These are phyloP conservation scores for Alternaria solani DNA, from an alignment of 2,329 filamentous ascomycete species.

Conservation along the genomic window DNA sequence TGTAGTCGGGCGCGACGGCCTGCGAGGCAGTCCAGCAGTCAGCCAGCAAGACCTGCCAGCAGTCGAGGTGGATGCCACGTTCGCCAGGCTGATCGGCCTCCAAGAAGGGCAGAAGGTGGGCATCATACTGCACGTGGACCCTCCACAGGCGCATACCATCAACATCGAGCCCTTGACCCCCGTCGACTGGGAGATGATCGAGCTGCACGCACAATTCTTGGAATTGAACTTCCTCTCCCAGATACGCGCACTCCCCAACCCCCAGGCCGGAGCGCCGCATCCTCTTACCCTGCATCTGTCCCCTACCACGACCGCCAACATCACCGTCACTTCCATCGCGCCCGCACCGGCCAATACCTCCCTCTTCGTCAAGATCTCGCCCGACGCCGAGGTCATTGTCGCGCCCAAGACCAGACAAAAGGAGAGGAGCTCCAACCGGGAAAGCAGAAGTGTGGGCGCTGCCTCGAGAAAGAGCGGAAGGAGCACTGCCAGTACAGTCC, in stretches of 20 bases:
- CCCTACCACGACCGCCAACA: slow-evolving; percentile 93
- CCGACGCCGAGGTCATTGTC: slow-evolving; percentile 96
- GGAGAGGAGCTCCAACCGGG: slow-evolving; percentile 68
- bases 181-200: slow-evolving; percentile 98
- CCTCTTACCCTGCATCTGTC: slow-evolving; percentile 91
- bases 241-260: slow-evolving; percentile 92
- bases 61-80: slow-evolving; percentile 87
- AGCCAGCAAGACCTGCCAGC: slow-evolving; percentile 79
- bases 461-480: slow-evolving; percentile 80
- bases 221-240: slow-evolving; percentile 93
- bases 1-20: slow-evolving; percentile 76
- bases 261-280: slow-evolving; percentile 70
- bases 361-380: slow-evolving; percentile 89
- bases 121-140: slow-evolving; percentile 81
- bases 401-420: slow-evolving; percentile 89
- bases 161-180: slow-evolving; percentile 96
- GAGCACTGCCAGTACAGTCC: slow-evolving; percentile 75
- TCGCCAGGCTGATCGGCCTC: slow-evolving; percentile 79
- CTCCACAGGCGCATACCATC: slow-evolving; percentile 89
- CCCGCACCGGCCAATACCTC: slow-evolving; percentile 73
- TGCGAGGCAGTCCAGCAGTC: slow-evolving; percentile 65
- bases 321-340: slow-evolving; percentile 82
- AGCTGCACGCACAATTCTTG: slow-evolving; percentile 93
- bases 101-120: slow-evolving; percentile 80
- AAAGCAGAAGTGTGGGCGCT: slow-evolving; percentile 81